Base-by-base conservation (phyloP, 2,329 filamentous ascomycete species). In the Alternaria atra region DNA sequence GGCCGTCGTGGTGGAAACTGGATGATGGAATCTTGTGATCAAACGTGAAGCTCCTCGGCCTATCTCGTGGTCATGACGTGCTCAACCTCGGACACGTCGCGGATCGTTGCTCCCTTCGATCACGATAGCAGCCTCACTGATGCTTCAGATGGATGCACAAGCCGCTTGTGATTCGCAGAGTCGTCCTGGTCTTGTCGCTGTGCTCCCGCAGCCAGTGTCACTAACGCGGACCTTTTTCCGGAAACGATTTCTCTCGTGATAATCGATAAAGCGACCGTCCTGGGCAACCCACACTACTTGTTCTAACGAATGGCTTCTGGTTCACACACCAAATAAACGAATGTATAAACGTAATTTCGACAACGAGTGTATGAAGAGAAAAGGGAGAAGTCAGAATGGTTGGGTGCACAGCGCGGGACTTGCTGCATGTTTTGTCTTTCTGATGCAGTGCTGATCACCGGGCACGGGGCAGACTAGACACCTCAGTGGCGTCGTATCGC, bases 381-480 rank as follows among this genome's bases (percentile, higher is more conserved):
- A 67, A 59, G 50, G 25, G 51, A 58, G 55, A 66, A 58, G 66
- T 58, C 50, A 55, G 56, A 34, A 48, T 48, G 61, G 58, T 47
- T 53, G 64, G 60, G 63, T 65, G 68, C 61, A 66, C 58, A 56
- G 43, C 61, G 61, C 47, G 30, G 55, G 62, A 61, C 53, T 55
- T 29, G 55, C 58, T 64, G 68, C 53, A 67, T 66, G 65, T 72
- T 71, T 68, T 65, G 61, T 67, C 67, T 57, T 67, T 64, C 58
- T 62, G 42, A 40, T 62, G 63, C 59, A 57, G 55, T 61, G 72
- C 66, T 73, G 70, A 73, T 75, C 72, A 71, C 59, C 69, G 65
- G 67, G 58, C 66, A 68, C 66, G 60, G 64, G 64, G 63, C 71
- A 69, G 68, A 67, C 58, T 69, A 70, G 73, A 71, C 61, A 70